Conservation (phyloP, 129 eudicot species). For the Ambrosia artemisiifolia region DNA sequence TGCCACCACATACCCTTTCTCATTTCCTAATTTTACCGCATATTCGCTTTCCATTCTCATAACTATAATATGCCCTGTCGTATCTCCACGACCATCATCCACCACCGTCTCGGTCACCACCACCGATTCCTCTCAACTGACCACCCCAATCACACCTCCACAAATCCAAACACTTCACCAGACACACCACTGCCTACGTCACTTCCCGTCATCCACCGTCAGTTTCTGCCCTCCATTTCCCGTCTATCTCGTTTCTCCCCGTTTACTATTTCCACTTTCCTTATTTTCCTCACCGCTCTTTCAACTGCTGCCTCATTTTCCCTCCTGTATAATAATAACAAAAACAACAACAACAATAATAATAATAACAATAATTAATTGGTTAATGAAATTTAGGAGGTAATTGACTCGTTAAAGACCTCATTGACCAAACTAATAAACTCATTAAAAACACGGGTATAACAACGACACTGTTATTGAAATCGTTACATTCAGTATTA, state of each 20-base stretch:
- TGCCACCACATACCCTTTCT: conserved; percentile 1
- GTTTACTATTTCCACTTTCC: conserved; percentile 46
- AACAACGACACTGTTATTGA: conserved; percentile 84
- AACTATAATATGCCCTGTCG: conserved; percentile 24
- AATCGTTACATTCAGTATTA: conserved; percentile 73
- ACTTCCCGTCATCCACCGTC: conserved; percentile 29
- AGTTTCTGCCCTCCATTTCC: conserved; percentile 10
- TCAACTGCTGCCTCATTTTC: conserved; percentile 36
- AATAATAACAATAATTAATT: neutral
- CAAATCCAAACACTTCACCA: conserved; percentile 9
- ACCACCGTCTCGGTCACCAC: conserved; percentile 10
- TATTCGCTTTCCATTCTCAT: neutral
- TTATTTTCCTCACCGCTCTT: neutral
- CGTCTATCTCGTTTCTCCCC: conserved; percentile 14
- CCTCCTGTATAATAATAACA: conserved; percentile 9
- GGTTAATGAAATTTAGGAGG: conserved; percentile 33
- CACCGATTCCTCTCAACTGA: conserved; percentile 39
- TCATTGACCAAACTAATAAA: conserved; percentile 43
- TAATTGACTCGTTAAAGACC: conserved; percentile 45
- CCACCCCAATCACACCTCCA: conserved; percentile 26
- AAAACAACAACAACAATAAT: neutral
- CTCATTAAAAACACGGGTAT: conserved; percentile 70
- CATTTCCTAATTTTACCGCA: conserved; percentile 2
- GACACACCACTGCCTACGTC: no score
- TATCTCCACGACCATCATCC: conserved; percentile 15